Evolutionary conservation across 495 filamentous ascomycete species (phyloP), one percentile per base, ranked within the genome.

Genomic region (Penicillium manginii): DNA sequence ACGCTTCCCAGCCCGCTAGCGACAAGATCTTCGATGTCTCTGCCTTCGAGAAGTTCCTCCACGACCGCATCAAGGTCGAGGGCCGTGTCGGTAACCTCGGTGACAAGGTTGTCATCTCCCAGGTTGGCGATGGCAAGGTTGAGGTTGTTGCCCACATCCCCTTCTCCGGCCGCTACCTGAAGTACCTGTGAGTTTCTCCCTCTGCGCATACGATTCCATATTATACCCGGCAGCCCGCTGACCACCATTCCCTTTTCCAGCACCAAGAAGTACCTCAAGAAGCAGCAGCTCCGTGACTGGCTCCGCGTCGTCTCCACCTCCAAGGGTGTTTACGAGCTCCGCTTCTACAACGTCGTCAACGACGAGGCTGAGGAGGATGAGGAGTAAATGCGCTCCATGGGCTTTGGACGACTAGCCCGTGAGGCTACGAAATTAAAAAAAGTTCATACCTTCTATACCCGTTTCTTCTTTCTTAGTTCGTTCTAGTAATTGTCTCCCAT

Each of bases 231-330:
- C 39, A 57, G 11, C 18, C 52, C 26, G 29, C 52, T 63, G 57
- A 66, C 60, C 32, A 53, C 64, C 18, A 4, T 22, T 2, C 52
- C 47, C 2, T 39, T 26, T n/a, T n/a, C n/a, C 65, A 97, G 93
- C 78, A 98, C 94, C 76, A 98, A 98, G 91, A 98, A 98, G 85
- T 98, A 96, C 88, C 90, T 98, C 78, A 98, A 98, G 91, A 98
- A 98, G 89, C 91, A 96, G 85, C 93, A 97, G 83, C 88, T 98
- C 77, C 90, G 94, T 81, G 94, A 98, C 84, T 98, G 96, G 96
- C 88, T 98, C 73, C 92, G 94, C 66, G 94, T 98, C 64, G 96
- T 98, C 73, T 92, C 92, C 55, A 97, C 92, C 72, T 90, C 89
- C 77, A 91, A 91, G 84, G 93, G 93, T 70, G 92, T 96, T 62